These are phyloP conservation scores for Styphnolobium japonicum DNA, from an alignment of 306 rosid species.

Conservation along the genomic window DNA sequence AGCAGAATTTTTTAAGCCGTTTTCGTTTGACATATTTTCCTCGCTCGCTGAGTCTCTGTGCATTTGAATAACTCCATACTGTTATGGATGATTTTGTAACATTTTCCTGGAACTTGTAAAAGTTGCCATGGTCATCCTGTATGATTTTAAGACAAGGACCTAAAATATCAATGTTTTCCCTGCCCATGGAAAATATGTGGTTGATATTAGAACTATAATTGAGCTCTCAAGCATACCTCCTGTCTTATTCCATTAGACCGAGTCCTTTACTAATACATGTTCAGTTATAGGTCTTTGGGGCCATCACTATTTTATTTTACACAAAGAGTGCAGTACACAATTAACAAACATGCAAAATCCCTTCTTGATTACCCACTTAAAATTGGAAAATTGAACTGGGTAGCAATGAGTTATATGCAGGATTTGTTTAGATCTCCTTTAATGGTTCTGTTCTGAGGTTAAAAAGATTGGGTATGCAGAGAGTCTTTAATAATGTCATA, in stretches of 20 bases:
- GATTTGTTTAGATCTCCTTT: not conserved
- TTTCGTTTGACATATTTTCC: not conserved
- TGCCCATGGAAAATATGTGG: not conserved
- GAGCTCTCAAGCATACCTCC: not conserved
- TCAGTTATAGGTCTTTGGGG: not conserved
- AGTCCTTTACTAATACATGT: not conserved
- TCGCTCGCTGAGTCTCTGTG: not conserved
- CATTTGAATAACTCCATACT: slow-evolving; percentile 1
- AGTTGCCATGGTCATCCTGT: not conserved
- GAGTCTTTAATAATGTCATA: not conserved
- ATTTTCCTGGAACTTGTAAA: not conserved
- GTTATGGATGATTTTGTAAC: not conserved
- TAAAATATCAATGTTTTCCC: not conserved
- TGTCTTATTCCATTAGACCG: not conserved
- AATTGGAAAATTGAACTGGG: not conserved
- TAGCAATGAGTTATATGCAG: not conserved
- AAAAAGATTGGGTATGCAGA: not conserved
- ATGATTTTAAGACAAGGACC: not conserved
- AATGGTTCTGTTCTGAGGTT: not conserved
- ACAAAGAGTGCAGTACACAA: not conserved
- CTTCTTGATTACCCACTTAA: not conserved
- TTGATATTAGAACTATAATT: not conserved
- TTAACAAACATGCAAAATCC: not conserved
- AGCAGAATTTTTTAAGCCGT: not conserved
- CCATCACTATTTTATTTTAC: not conserved